A percentile compares a stretch with the other conserved stretches of the same genome.
Evolutionary conservation across 352 stramenopile species (phyloP).

Genomic region (Globisporangium cystogenes): DNA sequence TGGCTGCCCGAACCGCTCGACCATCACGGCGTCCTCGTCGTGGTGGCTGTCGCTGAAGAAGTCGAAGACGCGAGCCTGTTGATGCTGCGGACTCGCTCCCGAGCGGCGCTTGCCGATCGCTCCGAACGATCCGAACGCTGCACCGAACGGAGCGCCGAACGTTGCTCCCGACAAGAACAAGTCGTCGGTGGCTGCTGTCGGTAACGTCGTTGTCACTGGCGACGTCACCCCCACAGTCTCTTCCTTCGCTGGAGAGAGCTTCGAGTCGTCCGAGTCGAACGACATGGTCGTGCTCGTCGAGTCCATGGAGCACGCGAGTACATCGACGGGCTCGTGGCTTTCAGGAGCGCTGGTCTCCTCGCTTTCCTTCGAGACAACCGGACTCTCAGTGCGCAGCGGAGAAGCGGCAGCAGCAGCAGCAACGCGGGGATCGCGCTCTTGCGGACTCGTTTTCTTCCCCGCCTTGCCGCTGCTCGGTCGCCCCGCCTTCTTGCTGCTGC

Average conservation of each 20-base stretch:
- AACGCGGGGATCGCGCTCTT: too few species aligned
- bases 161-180: slow-evolving; percentile 13
- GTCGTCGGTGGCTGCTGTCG: neutral
- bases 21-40: too few species aligned
- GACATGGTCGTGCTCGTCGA: slow-evolving; percentile 15
- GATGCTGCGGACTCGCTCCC: too few species aligned
- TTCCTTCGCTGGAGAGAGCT: slow-evolving; percentile 1
- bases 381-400: neutral
- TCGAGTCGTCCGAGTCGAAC: slow-evolving; percentile 8
- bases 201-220: neutral
- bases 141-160: slow-evolving; percentile 12
- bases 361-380: neutral
- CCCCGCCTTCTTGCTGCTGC: too few species aligned
- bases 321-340: neutral
- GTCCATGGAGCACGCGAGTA: slow-evolving; percentile 6
- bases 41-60: neutral
- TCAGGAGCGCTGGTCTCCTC: neutral
- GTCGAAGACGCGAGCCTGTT: too few species aligned
- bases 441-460: too few species aligned
- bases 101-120: too few species aligned
- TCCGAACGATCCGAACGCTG: slow-evolving; percentile 3
- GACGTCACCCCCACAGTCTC: neutral
- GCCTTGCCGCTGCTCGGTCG: too few species aligned
- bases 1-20: too few species aligned
- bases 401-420: too few species aligned